Conservation (phyloP, 305 asterid species). For the Caryopteris hybrid region DNA sequence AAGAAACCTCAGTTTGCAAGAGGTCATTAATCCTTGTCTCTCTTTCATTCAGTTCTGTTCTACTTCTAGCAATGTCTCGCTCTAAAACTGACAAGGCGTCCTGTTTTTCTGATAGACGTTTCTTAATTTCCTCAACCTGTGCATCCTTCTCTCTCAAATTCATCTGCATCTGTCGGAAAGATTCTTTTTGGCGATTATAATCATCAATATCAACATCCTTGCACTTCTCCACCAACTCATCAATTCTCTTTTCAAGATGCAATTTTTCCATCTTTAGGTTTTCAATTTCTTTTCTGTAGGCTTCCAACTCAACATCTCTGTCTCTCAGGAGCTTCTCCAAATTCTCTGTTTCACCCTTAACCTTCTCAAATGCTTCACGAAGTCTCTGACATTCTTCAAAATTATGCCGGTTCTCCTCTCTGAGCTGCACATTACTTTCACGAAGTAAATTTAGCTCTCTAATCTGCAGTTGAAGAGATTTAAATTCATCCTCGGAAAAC, state of each 20-base stretch:
- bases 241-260: conserved; percentile 52
- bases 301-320: conserved; percentile 57
- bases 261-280: conserved; percentile 44
- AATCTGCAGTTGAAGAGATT: conserved; percentile 75
- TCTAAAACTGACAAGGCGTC: conserved; percentile 45
- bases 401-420: conserved; percentile 86
- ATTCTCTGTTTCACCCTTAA: conserved; percentile 51
- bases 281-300: conserved; percentile 55
- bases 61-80: conserved; percentile 59
- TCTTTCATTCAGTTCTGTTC: conserved; percentile 49
- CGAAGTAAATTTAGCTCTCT: conserved; percentile 88
- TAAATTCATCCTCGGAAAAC: conserved; percentile 74
- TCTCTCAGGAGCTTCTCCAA: conserved; percentile 53
- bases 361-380: conserved; percentile 58
- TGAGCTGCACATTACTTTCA: conserved; percentile 88
- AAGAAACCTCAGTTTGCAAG: conserved; percentile 52
- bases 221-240: conserved; percentile 66
- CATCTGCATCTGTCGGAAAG: conserved; percentile 56
- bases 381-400: conserved; percentile 93
- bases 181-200: conserved; percentile 54
- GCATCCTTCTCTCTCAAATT: conserved; percentile 59
- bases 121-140: conserved; percentile 58
- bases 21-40: conserved; percentile 58
- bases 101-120: conserved; percentile 55
- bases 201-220: conserved; percentile 67